These are phyloP conservation scores for Nicotiana otophora DNA, from an alignment of 257 asterid species.

Conservation along the genomic window DNA sequence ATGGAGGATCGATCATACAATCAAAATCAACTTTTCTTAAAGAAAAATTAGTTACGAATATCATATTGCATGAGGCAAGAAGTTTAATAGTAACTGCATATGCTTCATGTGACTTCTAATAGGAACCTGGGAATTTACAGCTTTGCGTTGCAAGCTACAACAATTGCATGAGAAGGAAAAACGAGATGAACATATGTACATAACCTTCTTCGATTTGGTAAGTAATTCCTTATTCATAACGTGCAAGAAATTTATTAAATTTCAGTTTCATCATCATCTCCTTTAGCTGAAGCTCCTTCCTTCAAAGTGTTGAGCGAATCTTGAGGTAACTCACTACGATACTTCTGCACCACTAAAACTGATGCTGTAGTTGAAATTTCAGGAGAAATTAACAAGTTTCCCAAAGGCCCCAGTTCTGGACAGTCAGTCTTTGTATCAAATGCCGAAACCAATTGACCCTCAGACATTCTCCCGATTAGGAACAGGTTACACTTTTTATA, in stretches of 20 bases:
- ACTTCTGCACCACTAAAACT: conserved; percentile 10
- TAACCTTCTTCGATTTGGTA: not conserved
- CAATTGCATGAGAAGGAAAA: not conserved
- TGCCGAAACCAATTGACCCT: conserved; percentile 11
- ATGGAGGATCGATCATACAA: not conserved
- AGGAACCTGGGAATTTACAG: not conserved
- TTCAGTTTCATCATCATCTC: not conserved
- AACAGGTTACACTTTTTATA: conserved; percentile 5
- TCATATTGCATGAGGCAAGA: not conserved
- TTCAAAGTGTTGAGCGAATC: conserved; percentile 7
- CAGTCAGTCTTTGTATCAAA: conserved; percentile 1
- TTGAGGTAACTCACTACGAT: conserved; percentile 6
- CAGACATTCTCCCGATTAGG: conserved; percentile 10
- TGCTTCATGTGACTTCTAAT: not conserved
- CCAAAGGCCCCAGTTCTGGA: conserved; percentile 15
- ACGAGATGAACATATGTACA: not conserved
- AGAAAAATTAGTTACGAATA: not conserved
- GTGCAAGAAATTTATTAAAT: not conserved
- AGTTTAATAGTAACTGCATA: not conserved
- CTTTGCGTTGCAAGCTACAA: not conserved
- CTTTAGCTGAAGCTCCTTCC: not conserved
- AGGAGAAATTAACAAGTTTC: conserved; percentile 5
- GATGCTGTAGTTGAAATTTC: conserved; percentile 4
- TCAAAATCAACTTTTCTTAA: too few relatives aligned
- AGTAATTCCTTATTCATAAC: not conserved